phyloP scores from a whole-genome alignment of 768 basidiomycete species.

The Cystofilobasidium ferigula region DNA sequence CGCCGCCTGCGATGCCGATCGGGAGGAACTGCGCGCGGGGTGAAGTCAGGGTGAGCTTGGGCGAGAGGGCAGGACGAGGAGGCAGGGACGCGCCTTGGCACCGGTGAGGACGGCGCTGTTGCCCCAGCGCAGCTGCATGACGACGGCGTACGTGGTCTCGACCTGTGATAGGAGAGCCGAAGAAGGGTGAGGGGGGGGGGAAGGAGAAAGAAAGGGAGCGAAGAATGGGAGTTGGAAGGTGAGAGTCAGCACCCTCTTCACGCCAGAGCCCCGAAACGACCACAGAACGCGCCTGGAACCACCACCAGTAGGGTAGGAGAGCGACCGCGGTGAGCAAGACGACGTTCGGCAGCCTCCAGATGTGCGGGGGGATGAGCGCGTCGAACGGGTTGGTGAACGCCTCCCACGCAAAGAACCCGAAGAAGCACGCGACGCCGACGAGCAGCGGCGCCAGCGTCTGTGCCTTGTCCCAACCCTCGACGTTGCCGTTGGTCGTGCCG shows the following conservation, averaged over 20 bases:
- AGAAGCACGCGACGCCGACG: background rate
- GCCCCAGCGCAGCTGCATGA: constrained; percentile 3
- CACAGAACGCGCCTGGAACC: too few species aligned
- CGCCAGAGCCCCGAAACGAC: too few species aligned
- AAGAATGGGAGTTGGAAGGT: background rate
- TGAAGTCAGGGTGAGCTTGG: background rate
- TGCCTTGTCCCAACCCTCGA: background rate
- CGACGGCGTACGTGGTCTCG: constrained; percentile 5
- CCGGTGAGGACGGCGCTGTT: constrained; percentile 8
- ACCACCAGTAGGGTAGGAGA: constrained; percentile 6
- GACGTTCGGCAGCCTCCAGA: constrained; percentile 7
- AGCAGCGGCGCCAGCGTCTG: background rate
- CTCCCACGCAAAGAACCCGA: constrained; percentile 9
- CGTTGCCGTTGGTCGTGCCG: constrained; percentile 32
- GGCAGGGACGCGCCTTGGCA: background rate
- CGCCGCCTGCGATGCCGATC: constrained; percentile 1
- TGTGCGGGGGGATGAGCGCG: constrained; percentile 7
- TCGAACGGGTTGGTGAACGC: constrained; percentile 7
- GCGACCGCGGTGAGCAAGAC: background rate
- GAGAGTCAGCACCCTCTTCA: background rate
- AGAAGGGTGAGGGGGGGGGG: background rate
- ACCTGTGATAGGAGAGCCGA: background rate
- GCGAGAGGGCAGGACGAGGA: background rate
- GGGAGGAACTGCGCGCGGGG: background rate
- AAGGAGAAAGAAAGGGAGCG: background rate